phyloP scores from a whole-genome alignment of 2,329 filamentous ascomycete species.

The Monosporascus sp. region DNA sequence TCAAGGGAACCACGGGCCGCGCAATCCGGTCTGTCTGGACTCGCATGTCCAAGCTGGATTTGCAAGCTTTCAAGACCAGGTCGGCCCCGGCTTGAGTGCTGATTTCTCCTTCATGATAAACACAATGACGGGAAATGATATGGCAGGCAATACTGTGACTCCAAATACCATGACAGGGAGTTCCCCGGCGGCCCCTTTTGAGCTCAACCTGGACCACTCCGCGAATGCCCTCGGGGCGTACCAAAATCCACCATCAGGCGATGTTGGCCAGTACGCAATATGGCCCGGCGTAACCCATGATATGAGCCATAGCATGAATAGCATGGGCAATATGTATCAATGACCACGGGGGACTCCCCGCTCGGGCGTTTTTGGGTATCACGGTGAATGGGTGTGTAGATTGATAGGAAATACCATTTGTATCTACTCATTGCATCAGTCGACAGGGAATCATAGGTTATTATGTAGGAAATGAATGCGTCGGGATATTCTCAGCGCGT shows the following conservation, averaged over 20 bases:
- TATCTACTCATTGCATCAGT: too few species aligned
- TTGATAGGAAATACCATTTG: too few species aligned
- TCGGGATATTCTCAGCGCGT: too few species aligned
- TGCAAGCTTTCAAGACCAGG: slow-evolving; percentile 13
- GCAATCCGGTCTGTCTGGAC: slow-evolving; percentile 21
- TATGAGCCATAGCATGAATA: neutral
- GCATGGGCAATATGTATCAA: neutral
- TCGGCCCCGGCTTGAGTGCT: slow-evolving; percentile 16
- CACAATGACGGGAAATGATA: slow-evolving; percentile 21
- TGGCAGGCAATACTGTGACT: neutral
- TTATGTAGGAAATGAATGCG: too few species aligned
- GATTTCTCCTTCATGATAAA: slow-evolving; percentile 26
- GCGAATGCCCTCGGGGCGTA: neutral
- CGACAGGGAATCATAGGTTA: too few species aligned
- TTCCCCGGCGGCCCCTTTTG: neutral
- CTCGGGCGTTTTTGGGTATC: neutral
- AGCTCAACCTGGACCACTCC: neutral
- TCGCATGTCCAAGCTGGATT: slow-evolving; percentile 19
- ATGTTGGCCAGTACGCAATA: neutral
- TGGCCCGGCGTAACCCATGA: neutral
- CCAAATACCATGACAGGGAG: neutral
- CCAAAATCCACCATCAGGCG: neutral
- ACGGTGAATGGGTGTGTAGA: neutral
- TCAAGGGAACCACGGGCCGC: slow-evolving; percentile 23
- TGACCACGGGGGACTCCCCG: neutral